A percentile compares a stretch with the other conserved stretches of the same genome.
These are phyloP conservation scores for Metschnikowia arizonensis DNA, from an alignment of 805 yeast genomes.

Conservation along the genomic window DNA sequence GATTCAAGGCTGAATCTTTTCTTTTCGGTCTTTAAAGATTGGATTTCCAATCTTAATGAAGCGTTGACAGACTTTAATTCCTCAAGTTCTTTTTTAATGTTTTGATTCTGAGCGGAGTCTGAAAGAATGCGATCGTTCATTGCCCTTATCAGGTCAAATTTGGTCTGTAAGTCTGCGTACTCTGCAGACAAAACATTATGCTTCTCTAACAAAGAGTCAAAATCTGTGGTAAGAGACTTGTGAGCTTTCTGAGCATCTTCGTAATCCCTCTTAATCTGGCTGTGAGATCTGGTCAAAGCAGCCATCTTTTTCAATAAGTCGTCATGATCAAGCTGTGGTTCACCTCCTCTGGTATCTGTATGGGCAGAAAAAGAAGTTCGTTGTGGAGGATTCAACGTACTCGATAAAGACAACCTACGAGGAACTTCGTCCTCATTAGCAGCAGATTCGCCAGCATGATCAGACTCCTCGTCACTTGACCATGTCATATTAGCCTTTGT, in stretches of 20 bases:
- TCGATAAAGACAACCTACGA: slow-evolving; percentile 10
- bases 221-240: slow-evolving; percentile 11
- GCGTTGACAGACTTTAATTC: slow-evolving; percentile 29
- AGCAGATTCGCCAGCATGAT: slow-evolving; percentile 21
- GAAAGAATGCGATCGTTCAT: slow-evolving; percentile 7
- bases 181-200: slow-evolving; percentile 4
- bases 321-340: background rate
- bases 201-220: slow-evolving; percentile 3
- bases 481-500: slow-evolving; percentile 80
- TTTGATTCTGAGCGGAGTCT: slow-evolving; percentile 1
- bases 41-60: slow-evolving; percentile 36
- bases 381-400: background rate
- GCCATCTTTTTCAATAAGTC: background rate
- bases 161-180: slow-evolving; percentile 7
- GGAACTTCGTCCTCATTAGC: background rate
- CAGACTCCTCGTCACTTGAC: slow-evolving; percentile 73
- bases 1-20: background rate
- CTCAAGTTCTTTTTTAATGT: slow-evolving; percentile 23
- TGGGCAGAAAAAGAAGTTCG: background rate
- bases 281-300: slow-evolving; percentile 5
- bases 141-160: slow-evolving; percentile 3
- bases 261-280: slow-evolving; percentile 16
- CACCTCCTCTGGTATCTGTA: background rate
- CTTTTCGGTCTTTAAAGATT: slow-evolving; percentile 28
- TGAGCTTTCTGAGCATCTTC: slow-evolving; percentile 23